These are phyloP conservation scores for Euphorbia celastroides DNA, from an alignment of 441 rosid genomes.

Conservation along the genomic window DNA sequence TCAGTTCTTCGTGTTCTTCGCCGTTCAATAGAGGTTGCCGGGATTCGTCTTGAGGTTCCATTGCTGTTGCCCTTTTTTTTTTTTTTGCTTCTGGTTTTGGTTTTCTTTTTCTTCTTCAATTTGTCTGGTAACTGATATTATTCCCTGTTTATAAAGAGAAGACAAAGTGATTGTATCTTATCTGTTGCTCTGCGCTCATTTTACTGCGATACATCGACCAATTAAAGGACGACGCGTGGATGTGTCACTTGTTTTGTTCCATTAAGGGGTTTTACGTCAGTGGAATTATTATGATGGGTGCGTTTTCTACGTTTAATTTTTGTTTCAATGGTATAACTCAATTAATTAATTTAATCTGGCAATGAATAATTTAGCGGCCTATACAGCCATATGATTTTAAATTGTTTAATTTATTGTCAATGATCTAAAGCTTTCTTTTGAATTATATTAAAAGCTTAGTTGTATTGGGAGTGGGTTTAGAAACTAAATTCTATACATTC, in stretches of 20 bases:
- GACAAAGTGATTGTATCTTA: background rate
- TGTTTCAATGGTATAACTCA: too few relatives aligned
- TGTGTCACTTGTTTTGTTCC: too few relatives aligned
- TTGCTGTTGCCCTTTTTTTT: conserved; percentile 6
- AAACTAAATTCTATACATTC: too few relatives aligned
- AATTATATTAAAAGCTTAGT: too few relatives aligned
- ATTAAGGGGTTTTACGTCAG: background rate
- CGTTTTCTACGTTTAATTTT: too few relatives aligned
- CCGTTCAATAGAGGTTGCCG: conserved; percentile 35
- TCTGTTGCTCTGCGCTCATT: background rate
- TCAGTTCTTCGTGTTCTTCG: conserved; percentile 27
- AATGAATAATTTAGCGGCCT: too few relatives aligned
- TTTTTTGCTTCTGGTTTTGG: background rate
- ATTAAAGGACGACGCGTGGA: background rate
- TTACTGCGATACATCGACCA: background rate
- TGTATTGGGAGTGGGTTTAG: too few relatives aligned
- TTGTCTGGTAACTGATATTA: background rate
- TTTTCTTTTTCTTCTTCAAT: background rate
- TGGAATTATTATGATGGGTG: too few relatives aligned
- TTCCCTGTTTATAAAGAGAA: background rate
- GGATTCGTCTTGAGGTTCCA: conserved; percentile 26
- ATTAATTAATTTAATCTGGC: too few relatives aligned
- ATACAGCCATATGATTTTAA: too few relatives aligned
- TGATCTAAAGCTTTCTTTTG: too few relatives aligned
- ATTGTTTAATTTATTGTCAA: too few relatives aligned